phyloP scores from a whole-genome alignment of 352 stramenopile species.

The Pythium oligandrum region DNA sequence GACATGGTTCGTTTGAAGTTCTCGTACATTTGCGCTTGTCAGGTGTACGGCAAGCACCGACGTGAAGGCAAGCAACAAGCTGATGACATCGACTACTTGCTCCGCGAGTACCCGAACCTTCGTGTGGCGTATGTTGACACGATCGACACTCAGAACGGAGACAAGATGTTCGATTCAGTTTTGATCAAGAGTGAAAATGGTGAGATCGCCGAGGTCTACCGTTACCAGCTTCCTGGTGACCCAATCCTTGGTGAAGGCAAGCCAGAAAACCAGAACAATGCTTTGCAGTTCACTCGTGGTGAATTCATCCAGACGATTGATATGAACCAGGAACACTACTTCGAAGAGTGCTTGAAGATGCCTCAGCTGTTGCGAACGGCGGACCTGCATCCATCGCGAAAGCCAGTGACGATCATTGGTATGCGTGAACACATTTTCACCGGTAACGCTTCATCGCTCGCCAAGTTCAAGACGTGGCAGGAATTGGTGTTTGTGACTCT shows the following conservation, averaged over 20 bases:
- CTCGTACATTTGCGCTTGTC: slow-evolving; percentile 81
- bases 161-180: slow-evolving; percentile 60
- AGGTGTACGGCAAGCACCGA: slow-evolving; percentile 81
- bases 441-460: slow-evolving; percentile 72
- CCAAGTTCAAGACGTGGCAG: slow-evolving; percentile 86
- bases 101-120: slow-evolving; percentile 77
- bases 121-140: slow-evolving; percentile 85
- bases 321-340: slow-evolving; percentile 88
- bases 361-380: slow-evolving; percentile 69
- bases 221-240: slow-evolving; percentile 75
- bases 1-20: slow-evolving; percentile 86
- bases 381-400: slow-evolving; percentile 59
- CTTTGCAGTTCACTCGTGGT: slow-evolving; percentile 67
- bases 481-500: slow-evolving; percentile 83
- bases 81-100: slow-evolving; percentile 78
- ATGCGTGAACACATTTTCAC: slow-evolving; percentile 89
- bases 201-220: slow-evolving; percentile 77
- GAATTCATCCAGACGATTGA: slow-evolving; percentile 88
- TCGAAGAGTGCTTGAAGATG: slow-evolving; percentile 86
- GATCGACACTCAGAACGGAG: slow-evolving; percentile 25
- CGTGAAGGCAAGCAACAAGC: slow-evolving; percentile 58
- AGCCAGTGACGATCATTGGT: slow-evolving; percentile 77
- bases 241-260: slow-evolving; percentile 81
- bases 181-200: slow-evolving; percentile 76
- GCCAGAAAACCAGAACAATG: slow-evolving; percentile 86